Evolutionary conservation across 495 filamentous ascomycete species (phyloP).

Genomic region (Choiromyces venosus): DNA sequence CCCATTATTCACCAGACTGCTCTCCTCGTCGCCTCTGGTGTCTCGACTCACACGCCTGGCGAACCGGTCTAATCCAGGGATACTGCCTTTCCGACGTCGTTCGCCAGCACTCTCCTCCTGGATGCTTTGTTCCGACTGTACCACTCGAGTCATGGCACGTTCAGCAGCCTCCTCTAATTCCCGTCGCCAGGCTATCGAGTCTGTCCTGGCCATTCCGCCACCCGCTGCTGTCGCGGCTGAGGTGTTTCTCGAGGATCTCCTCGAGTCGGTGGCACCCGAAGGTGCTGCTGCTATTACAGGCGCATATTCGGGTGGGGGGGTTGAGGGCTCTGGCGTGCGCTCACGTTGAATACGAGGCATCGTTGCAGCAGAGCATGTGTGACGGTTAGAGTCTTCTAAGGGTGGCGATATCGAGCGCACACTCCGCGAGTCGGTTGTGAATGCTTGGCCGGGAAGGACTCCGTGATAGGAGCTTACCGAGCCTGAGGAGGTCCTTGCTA

Average conservation of each 20-base stretch:
- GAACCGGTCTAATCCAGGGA: conserved; percentile 30
- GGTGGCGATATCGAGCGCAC: not conserved
- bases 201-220: conserved; percentile 27
- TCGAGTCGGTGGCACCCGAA: conserved; percentile 18
- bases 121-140: conserved; percentile 31
- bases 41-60: conserved; percentile 32
- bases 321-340: conserved; percentile 13
- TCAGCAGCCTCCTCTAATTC: conserved; percentile 28
- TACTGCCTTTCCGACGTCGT: conserved; percentile 31
- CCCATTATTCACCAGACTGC: conserved; percentile 8
- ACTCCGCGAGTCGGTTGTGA: conserved; percentile 23
- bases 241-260: conserved; percentile 14
- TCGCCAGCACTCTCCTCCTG: conserved; percentile 31
- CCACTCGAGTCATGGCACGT: conserved; percentile 25
- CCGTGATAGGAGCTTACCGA: conserved; percentile 18
- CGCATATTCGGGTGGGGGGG: conserved; percentile 21
- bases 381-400: conserved; percentile 3
- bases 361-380: conserved; percentile 18
- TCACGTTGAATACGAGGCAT: not conserved
- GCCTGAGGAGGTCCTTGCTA: not conserved
- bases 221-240: conserved; percentile 14
- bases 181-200: conserved; percentile 32
- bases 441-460: conserved; percentile 25
- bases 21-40: conserved; percentile 28
- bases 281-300: conserved; percentile 7